Conservation (phyloP, 768 basidiomycete species). For the Tricholoma matsutake region DNA sequence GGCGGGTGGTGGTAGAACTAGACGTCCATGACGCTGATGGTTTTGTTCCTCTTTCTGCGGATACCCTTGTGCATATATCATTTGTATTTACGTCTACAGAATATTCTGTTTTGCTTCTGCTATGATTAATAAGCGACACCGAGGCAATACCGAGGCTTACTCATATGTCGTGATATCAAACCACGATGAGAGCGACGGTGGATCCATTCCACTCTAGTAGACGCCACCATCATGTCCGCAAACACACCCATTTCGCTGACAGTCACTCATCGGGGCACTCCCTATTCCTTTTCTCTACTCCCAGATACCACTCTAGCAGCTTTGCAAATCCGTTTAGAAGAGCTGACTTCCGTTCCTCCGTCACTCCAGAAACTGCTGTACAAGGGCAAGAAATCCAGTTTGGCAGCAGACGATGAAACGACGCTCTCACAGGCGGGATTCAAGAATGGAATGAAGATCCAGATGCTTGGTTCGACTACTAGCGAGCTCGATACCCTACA, state of each 20-base stretch:
- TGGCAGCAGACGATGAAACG: constrained; percentile 21
- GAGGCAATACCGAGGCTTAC: background rate
- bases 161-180: background rate
- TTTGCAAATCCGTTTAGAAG: constrained; percentile 52
- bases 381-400: constrained; percentile 58
- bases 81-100: background rate
- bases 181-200: background rate
- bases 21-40: background rate
- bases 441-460: constrained; percentile 62
- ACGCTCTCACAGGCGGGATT: constrained; percentile 47
- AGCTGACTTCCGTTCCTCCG: constrained; percentile 64
- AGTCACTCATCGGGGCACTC: constrained; percentile 47
- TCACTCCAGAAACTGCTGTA: constrained; percentile 68
- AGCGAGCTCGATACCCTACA: constrained; percentile 55
- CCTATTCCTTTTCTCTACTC: constrained; percentile 46
- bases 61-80: background rate
- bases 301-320: constrained; percentile 47
- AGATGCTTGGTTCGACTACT: constrained; percentile 65
- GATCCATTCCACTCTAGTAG: constrained; percentile 1
- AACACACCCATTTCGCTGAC: constrained; percentile 15
- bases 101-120: background rate
- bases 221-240: constrained; percentile 11
- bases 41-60: background rate
- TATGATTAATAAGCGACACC: background rate
- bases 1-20: background rate